Evolutionary conservation across 495 filamentous ascomycete genomes (phyloP).

Genomic region (Letharia lupina): DNA sequence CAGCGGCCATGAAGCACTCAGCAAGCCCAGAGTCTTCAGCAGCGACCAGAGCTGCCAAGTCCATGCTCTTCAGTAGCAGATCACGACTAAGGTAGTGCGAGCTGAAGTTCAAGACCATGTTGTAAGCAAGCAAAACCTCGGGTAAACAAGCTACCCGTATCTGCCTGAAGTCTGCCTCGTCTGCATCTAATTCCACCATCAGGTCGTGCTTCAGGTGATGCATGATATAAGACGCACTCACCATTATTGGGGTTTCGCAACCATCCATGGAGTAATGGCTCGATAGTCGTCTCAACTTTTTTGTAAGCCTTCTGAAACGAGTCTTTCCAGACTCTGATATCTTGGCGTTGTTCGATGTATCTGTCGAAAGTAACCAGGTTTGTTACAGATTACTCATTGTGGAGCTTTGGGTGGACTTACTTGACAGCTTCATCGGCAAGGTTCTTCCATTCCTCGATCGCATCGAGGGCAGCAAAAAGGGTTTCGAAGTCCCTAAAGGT

Average conservation of each 20-base stretch:
- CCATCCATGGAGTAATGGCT: slow-evolving; percentile 37
- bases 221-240: slow-evolving; percentile 27
- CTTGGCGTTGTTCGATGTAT: slow-evolving; percentile 26
- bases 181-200: slow-evolving; percentile 30
- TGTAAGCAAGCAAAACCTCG: slow-evolving; percentile 72
- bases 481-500: slow-evolving; percentile 68
- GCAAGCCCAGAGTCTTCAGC: slow-evolving; percentile 56
- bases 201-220: slow-evolving; percentile 8
- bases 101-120: slow-evolving; percentile 61
- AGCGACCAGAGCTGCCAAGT: slow-evolving; percentile 60
- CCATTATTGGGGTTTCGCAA: slow-evolving; percentile 31
- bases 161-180: slow-evolving; percentile 37
- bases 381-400: slow-evolving; percentile 25
- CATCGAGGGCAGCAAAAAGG: slow-evolving; percentile 56
- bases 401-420: slow-evolving; percentile 30
- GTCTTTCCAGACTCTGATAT: slow-evolving; percentile 31
- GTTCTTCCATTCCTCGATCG: slow-evolving; percentile 51
- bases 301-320: slow-evolving; percentile 32
- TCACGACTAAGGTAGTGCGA: slow-evolving; percentile 56
- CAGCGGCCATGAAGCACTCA: slow-evolving; percentile 52
- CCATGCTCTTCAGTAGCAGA: slow-evolving; percentile 65
- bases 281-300: slow-evolving; percentile 30
- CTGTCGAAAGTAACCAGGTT: slow-evolving; percentile 1
- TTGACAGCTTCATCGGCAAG: slow-evolving; percentile 40
- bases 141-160: slow-evolving; percentile 72